Evolutionary conservation across 129 eudicot genomes (phyloP).

Genomic region (Artemisia argyi): DNA sequence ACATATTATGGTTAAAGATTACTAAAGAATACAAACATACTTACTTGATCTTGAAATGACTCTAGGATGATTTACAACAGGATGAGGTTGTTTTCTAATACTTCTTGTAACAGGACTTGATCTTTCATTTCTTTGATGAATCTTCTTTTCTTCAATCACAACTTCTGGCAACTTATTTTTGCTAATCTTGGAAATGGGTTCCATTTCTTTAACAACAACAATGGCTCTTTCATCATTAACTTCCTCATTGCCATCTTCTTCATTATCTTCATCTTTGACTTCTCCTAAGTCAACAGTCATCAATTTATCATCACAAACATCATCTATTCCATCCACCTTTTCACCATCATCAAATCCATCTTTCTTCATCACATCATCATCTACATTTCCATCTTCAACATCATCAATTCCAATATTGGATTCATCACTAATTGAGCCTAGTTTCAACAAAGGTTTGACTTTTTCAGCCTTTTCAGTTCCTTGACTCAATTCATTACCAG

Average conservation of each 20-base stretch:
- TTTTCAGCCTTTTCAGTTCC: slow-evolving; percentile 28
- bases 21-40: slow-evolving; percentile 12
- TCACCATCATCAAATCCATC: slow-evolving; percentile 33
- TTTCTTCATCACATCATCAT: slow-evolving; percentile 28
- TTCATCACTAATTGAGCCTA: slow-evolving; percentile 15
- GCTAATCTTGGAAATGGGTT: slow-evolving; percentile 24
- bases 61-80: slow-evolving; percentile 43
- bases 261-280: slow-evolving; percentile 29
- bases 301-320: slow-evolving; percentile 50
- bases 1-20: not conserved
- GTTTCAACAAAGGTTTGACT: slow-evolving; percentile 19
- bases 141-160: slow-evolving; percentile 49
- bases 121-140: slow-evolving; percentile 40
- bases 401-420: slow-evolving; percentile 22
- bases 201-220: slow-evolving; percentile 54
- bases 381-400: slow-evolving; percentile 28
- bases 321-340: slow-evolving; percentile 7
- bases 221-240: slow-evolving; percentile 43
- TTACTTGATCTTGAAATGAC: slow-evolving; percentile 56
- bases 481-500: slow-evolving; percentile 15
- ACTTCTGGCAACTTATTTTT: slow-evolving; percentile 12
- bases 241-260: slow-evolving; percentile 36
- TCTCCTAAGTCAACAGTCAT: slow-evolving; percentile 29
- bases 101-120: slow-evolving; percentile 38
- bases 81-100: slow-evolving; percentile 41